Conservation (phyloP, 108 stramenopile species). For the Epithemia pelagica region DNA sequence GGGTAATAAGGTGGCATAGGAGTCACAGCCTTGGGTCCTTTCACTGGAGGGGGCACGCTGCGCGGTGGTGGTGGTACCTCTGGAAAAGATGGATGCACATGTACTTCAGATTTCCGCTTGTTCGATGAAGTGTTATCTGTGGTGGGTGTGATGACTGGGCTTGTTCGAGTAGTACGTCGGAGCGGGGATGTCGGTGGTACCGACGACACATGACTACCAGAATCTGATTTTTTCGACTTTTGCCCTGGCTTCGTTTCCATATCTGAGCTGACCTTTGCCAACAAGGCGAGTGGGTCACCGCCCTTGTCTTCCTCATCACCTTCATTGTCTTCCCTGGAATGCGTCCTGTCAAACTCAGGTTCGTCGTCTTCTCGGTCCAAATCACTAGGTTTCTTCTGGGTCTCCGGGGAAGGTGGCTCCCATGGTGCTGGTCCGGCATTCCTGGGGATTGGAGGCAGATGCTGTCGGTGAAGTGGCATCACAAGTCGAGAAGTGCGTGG, state of each 20-base stretch:
- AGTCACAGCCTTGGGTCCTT: not conserved
- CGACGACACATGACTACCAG: not conserved
- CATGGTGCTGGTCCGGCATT: not conserved
- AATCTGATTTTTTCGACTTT: not conserved
- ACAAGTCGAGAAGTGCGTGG: not conserved
- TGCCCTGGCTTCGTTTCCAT: slow-evolving; percentile 3
- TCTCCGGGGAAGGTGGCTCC: not conserved
- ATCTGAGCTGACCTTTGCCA: slow-evolving; percentile 11
- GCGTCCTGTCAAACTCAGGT: not conserved
- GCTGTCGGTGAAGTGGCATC: slow-evolving; percentile 1
- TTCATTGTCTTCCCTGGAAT: not conserved
- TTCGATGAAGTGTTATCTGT: not conserved
- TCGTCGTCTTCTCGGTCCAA: not conserved
- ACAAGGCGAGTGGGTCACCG: slow-evolving; percentile 9
- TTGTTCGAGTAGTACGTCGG: not conserved
- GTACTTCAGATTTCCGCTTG: not conserved
- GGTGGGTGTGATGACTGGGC: slow-evolving; percentile 1
- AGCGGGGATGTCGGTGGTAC: not conserved
- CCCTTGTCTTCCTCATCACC: slow-evolving; percentile 7
- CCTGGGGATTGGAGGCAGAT: not conserved
- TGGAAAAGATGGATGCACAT: not conserved
- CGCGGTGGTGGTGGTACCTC: not conserved
- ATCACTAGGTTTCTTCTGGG: not conserved
- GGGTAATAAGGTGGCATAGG: not conserved
- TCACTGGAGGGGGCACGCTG: not conserved